Evolutionary conservation across 495 filamentous ascomycete genomes (phyloP), one percentile per base, ranked within the genome.

Genomic region (Pseudoneurospora amorphoporcata): DNA sequence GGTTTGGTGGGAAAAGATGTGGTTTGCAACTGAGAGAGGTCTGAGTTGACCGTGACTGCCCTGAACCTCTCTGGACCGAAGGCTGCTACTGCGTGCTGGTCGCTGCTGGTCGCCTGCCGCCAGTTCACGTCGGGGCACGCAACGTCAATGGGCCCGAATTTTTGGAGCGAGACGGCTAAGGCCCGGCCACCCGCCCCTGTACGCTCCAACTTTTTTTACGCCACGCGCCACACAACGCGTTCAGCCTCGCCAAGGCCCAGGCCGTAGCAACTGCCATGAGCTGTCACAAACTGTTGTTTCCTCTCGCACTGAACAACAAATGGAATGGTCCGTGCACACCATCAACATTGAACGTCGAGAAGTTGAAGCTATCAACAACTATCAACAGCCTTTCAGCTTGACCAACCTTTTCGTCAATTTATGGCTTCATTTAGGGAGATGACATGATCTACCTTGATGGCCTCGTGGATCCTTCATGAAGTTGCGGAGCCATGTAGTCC

Each of bases 81-180:
- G 23, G 53, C 29, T 61, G 29, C 53, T 61, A n/a, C 53, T 35
- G 23, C 47, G 23, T 65, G 53, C 53, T 35, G 53, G 5, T 65
- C 53, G 53, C 53, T 65, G 29, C 53, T 65, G 53, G 53, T 37
- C 53, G 29, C 53, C 69, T 70, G 69, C 69, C 69, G 35, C 39
- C 39, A 70, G 69, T 23, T 70, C 39, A 47, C 39, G 39, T 35
- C 40, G 43, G 39, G 4, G 35, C 40, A 70, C 69, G 69, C 69
- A 43, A 43, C 23, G 69, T 35, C n/a, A 23, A 69, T 39, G 39
- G 73, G 35, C 40, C 37, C 73, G 71, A 78, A 75, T 75, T 78
- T 78, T 78, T 70, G 70, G 69, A 53, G 68, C 73, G 23, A 39
- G 9, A 65, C 29, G 35, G 45, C 68, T 45, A 68, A 29, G 40